Conservation (phyloP, 352 stramenopile species). For the Saprolegnia parasitica region DNA sequence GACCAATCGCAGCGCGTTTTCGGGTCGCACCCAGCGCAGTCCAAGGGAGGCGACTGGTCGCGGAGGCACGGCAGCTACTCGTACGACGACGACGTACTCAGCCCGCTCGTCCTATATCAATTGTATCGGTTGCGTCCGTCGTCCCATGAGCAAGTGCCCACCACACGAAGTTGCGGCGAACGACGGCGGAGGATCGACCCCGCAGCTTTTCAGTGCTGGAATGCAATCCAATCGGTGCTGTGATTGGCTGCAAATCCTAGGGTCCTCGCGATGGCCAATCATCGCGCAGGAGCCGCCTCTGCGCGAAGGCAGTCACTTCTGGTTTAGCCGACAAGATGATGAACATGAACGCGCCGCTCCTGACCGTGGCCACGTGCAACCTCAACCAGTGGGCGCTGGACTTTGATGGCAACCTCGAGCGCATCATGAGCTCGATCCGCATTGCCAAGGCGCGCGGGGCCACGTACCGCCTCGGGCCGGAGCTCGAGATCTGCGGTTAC, state of each 20-base stretch:
- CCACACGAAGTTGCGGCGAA: neutral
- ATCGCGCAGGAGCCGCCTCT: neutral
- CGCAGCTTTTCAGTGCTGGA: neutral
- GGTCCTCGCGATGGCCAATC: neutral
- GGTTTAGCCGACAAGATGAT: neutral
- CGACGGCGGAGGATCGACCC: neutral
- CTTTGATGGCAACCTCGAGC: constrained; percentile 97
- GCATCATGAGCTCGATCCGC: constrained; percentile 88
- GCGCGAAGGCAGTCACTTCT: neutral
- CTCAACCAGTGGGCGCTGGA: constrained; percentile 99
- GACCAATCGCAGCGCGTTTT: too few relatives aligned
- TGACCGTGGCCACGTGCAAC: constrained; percentile 97
- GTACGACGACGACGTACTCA: too few relatives aligned
- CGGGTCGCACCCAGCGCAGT: too few relatives aligned
- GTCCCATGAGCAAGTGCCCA: too few relatives aligned
- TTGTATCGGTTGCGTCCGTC: too few relatives aligned
- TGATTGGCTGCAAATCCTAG: neutral
- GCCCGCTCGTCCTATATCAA: too few relatives aligned
- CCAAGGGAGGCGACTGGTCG: too few relatives aligned
- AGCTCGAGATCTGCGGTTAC: constrained; percentile 98
- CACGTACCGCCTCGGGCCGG: constrained; percentile 92
- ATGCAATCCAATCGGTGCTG: neutral
- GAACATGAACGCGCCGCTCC: constrained; percentile 62
- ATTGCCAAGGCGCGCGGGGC: constrained; percentile 82
- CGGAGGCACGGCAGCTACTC: too few relatives aligned